Evolutionary conservation across 305 asterid species (phyloP), one percentile per base, ranked within the genome.

Genomic region (Fraxinus albicans): DNA sequence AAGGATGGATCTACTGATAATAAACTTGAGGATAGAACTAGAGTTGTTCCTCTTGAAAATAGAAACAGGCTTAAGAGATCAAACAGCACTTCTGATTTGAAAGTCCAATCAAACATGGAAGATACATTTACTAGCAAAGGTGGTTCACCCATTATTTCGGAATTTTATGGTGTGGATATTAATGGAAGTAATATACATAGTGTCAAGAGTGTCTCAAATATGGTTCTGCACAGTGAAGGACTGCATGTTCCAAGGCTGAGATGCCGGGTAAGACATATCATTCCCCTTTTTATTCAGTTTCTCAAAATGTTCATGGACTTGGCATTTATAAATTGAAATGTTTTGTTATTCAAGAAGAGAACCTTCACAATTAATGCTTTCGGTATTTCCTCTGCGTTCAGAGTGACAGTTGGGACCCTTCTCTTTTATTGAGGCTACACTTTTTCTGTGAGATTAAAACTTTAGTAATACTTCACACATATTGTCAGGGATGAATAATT

Each of bases 201-300:
- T 58, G 77, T 81, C 80, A 53, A 53, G 86, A 82, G 81, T 80
- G 85, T 87, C 82, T 89, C 92, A 84, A 93, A 91, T 77, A 82
- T 81, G 87, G 86, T 84, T 31, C 65, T 90, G 36, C 90, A 77
- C 34, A 82, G 90, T 35, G 98, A 89, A 86, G 91, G 87, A 74
- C 80, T 81, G 77, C 94, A 90, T 85, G 87, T 50, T 82, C 93
- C 92, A n/a, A 95, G 89, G 94, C 94, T 95, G 80, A 92, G 93
- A 86, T 93, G 98, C 78, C 92, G 96, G 89, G 98, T 93, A 87
- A 50, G 91, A 77, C 81, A 31, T 76, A 67, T 47, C 35, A 73
- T 78, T 80, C 79, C 72, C 63, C 74, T 79, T 53, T 74, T 82
- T 81, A 38, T 47, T 82, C 25, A 27, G 73, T 63, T 82, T 38